Base-by-base conservation (phyloP, 2,329 filamentous ascomycete genomes). In the Conoideocrella luteorostrata region DNA sequence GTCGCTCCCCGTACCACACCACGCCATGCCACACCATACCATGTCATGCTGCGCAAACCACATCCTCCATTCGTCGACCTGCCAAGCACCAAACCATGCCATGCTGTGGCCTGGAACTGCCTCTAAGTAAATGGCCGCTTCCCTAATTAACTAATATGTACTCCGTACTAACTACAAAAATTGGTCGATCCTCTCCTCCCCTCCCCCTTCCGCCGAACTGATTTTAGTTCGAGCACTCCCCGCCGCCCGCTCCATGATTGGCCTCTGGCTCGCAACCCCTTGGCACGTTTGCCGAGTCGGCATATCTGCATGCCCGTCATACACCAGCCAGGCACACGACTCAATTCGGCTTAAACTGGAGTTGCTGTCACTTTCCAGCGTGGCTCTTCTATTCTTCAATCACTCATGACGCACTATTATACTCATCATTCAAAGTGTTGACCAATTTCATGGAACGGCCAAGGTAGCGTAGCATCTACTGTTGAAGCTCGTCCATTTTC, bases 241-340 rank as follows among this genome's bases (percentile, higher is more conserved):
- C 39, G 39, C 39, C 39, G 18, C 7, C 17, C 26, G 12, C 20
- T n/a, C 29, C 20, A 41, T 41, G 39, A 34, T 34, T 41, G 29
- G 39, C 18, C 39, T 23, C 22, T 20, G 34, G 17, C 15, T 17
- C 17, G 32, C 18, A 5, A 17, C 38, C 24, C 9, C 10, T n/a
- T 13, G 24, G n/a, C n/a, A 13, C 12, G 32, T 28, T 17, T 37
- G 18, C 41, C 32, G 32, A 10, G 32, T 37, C 33, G 18, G 33
- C 17, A 38, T 26, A 28, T 30, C 24, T 20, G 4, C 18, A 43
- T n/a, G 20, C 20, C 32, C 30, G 24, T 32, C 33, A 20, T 23
- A 23, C 26, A 32, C 13, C 21, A 11, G 22, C 21, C 12, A 9
- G n/a, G 22, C 13, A 29, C 26, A 29, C 13, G 26, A 13, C 7